Conservation (phyloP, 2,329 filamentous ascomycete genomes). For the Pestalotiopsis sp. region DNA sequence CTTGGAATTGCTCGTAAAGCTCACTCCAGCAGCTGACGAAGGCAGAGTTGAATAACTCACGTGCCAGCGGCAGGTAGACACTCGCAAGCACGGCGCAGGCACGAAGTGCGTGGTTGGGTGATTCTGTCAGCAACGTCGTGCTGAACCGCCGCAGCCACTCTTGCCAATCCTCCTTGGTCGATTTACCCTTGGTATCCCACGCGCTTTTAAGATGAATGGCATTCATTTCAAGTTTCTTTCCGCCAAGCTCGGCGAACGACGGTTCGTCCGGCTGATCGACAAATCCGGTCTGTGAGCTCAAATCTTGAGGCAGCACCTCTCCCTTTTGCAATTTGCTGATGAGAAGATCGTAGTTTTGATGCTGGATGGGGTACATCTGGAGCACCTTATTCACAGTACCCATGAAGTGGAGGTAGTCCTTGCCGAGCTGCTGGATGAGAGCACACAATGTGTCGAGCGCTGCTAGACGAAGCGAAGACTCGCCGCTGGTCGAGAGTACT, state of each 20-base stretch:
- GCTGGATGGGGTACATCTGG: slow-evolving; percentile 77
- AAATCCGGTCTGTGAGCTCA: slow-evolving; percentile 85
- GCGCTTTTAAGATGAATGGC: slow-evolving; percentile 95
- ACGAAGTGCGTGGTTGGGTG: slow-evolving; percentile 90
- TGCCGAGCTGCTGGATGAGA: slow-evolving; percentile 92
- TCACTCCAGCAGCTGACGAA: slow-evolving; percentile 99
- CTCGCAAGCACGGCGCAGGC: slow-evolving; percentile 91
- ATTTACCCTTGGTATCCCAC: slow-evolving; percentile 96
- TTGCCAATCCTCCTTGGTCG: slow-evolving; percentile 98
- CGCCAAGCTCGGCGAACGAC: slow-evolving; percentile 79
- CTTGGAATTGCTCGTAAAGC: slow-evolving; percentile 93
- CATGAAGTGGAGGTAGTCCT: slow-evolving; percentile 93
- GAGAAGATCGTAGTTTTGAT: slow-evolving; percentile 89
- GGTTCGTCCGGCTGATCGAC: slow-evolving; percentile 78
- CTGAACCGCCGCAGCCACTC: slow-evolving; percentile 98
- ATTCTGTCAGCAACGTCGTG: slow-evolving; percentile 91
- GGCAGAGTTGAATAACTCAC: slow-evolving; percentile 96
- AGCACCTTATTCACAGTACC: slow-evolving; percentile 90
- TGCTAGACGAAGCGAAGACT: slow-evolving; percentile 74
- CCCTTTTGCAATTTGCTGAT: slow-evolving; percentile 93
- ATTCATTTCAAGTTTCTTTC: slow-evolving; percentile 96
- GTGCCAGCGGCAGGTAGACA: slow-evolving; percentile 87
- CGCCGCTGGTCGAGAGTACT: slow-evolving; percentile 69
- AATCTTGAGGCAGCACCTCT: slow-evolving; percentile 90
- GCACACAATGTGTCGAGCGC: slow-evolving; percentile 94